Evolutionary conservation across 139 green algal species (phyloP), one percentile per base, ranked within the genome.

Genomic region (Edaphochlamys debaryana): DNA sequence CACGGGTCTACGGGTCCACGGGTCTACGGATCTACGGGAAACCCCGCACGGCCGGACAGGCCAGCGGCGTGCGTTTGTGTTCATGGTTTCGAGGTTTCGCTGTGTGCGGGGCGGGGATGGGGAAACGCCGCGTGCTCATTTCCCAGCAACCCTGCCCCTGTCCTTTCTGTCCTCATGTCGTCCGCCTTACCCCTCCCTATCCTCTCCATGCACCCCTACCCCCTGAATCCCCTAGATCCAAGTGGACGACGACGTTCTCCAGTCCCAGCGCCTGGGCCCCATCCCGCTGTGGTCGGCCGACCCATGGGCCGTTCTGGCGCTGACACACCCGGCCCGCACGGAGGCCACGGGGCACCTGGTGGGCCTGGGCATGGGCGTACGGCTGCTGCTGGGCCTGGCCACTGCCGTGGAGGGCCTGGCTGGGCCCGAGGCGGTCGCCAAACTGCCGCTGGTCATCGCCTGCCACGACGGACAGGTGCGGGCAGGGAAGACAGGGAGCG

Each of bases 381-480:
- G 75, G 30, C 75, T 70, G 75, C 60, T 81, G 60, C 60, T 81
- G 75, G 75, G 60, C 40, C 60, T 81, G 75, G 30, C 60, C 5
- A 72, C 75, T 17, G 75, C 75, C 22, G 75, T 81, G 75, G 75
- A 81, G 75, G n/a, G 52, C 23, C 17, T 45, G 37, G 75, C 60
- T 40, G 75, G 75, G 23, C 40, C n/a, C 17, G 75, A 71, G 38
- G 75, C 75, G 60, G 40, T 81, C 60, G 17, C 36, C 38, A 38
- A 40, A n/a, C 37, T 81, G 60, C 30, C 32, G 40, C 60, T 81
- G 75, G 75, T 81, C 40, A 1, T 81, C 25, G 32, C 75, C 1
- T 81, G 75, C 60, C 75, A 81, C 41, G 75, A 81, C 60, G 75
- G 75, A 22, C 74, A 80, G 74, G 74, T 80, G 58, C n/a, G n/a